Base-by-base conservation (phyloP, 1,139 yeast genomes). In the Sporopachydermia cereana region DNA sequence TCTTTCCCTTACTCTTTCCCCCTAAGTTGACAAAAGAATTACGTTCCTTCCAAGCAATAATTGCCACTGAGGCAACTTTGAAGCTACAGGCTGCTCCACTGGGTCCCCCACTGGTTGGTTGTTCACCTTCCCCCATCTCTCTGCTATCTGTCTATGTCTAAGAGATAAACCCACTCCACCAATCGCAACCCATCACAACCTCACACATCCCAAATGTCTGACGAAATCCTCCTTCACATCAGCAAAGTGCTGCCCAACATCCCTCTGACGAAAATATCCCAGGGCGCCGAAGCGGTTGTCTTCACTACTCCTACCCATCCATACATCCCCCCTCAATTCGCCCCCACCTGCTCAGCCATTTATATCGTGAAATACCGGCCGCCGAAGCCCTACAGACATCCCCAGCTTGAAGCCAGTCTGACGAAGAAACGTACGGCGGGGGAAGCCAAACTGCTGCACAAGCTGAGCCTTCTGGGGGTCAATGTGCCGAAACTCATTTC, bases 221-320 rank as follows among this genome's bases (percentile, higher is more conserved):
- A 34, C 22, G 22, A 16, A 5, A 34, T 34, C 5, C 5, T 34
- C 9, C 22, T 12, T 21, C 5, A 34, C 7, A 16, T 34, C 17
- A 12, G 20, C 39, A 12, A 12, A 7, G 5, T 34, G n/a, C 39
- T 34, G 22, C 39, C 39, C 22, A 34, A 34, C 39, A 7, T 5
- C 18, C 5, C 12, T n/a, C 39, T 34, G 12, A 5, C 5, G 20
- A 34, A 34, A 34, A 67, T 85, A 2, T 84, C 95, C 0, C 97
- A 89, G 58, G 97, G 97, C n/a, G 96, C 97, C 0, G 97, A 89
- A 58, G 96, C 96, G 0, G 69, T 85, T 21, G 91, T 88, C 1
- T 85, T 83, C 59, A 63, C 68, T 27, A 74, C 93, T 0, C 48
- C 59, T 0, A 60, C 61, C 2, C 96, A 86, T 59, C 96, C 96